These are phyloP conservation scores for Emericellopsis cladophorae DNA, from an alignment of 2,329 filamentous ascomycete species.

Conservation along the genomic window DNA sequence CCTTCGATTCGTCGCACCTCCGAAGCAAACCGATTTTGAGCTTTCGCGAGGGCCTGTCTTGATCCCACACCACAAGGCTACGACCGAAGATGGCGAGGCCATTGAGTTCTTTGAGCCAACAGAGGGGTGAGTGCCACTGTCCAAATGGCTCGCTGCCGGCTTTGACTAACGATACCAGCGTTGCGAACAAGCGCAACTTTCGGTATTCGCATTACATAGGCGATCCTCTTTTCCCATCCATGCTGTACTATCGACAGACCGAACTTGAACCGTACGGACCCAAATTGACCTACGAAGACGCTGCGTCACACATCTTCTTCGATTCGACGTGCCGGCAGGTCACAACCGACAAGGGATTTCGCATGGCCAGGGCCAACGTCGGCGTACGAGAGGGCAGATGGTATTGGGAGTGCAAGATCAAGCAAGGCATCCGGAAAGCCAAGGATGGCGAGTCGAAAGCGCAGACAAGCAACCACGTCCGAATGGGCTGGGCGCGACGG, in stretches of 20 bases:
- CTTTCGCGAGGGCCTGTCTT: conserved; percentile 44
- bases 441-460: conserved; percentile 28
- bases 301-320: conserved; percentile 74
- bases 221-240: conserved; percentile 75
- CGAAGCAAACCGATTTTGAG: conserved; percentile 50
- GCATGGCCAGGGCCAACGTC: conserved; percentile 83
- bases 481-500: conserved; percentile 74
- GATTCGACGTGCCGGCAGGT: conserved; percentile 63
- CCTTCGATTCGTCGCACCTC: conserved; percentile 49
- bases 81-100: conserved; percentile 32
- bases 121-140: conserved; percentile 40
- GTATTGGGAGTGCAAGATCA: conserved; percentile 90
- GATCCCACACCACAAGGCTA: conserved; percentile 38
- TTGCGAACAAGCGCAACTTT: conserved; percentile 60
- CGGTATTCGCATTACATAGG: conserved; percentile 86
- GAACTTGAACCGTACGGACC: conserved; percentile 75
- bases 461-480: conserved; percentile 50
- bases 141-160: background rate
- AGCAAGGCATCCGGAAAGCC: conserved; percentile 50
- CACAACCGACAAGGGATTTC: conserved; percentile 85
- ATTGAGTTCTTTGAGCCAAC: conserved; percentile 50
- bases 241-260: conserved; percentile 78
- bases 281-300: conserved; percentile 86
- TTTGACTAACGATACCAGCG: conserved; percentile 20
- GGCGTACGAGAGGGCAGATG: conserved; percentile 78